phyloP scores from a whole-genome alignment of 805 yeast genomes.

The Spathaspora boniae region DNA sequence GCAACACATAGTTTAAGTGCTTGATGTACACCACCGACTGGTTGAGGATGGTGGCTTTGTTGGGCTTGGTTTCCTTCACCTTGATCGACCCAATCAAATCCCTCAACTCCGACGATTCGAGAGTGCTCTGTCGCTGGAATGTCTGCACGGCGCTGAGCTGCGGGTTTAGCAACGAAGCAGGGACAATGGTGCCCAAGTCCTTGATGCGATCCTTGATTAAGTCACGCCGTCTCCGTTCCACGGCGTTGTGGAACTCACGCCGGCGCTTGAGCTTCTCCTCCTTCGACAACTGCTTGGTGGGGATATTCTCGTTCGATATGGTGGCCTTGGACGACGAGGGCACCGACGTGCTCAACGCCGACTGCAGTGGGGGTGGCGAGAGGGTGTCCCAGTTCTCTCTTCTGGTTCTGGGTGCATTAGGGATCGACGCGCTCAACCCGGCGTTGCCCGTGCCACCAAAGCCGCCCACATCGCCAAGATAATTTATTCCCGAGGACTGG shows the following conservation, averaged over 20 bases:
- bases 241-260: constrained; percentile 90
- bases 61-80: constrained; percentile 69
- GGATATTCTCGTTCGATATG: constrained; percentile 12
- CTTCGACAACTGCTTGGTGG: constrained; percentile 42
- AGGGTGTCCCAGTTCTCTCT: constrained; percentile 14
- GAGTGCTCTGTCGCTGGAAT: constrained; percentile 30
- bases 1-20: constrained; percentile 59
- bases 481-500: constrained; percentile 6
- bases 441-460: constrained; percentile 3
- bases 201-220: constrained; percentile 84
- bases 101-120: constrained; percentile 29
- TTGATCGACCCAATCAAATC: constrained; percentile 38
- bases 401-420: constrained; percentile 4
- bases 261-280: constrained; percentile 75
- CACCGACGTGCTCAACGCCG: constrained; percentile 29
- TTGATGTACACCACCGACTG: constrained; percentile 77
- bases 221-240: constrained; percentile 88
- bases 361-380: constrained; percentile 22
- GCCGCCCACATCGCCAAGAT: neutral
- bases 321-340: constrained; percentile 15
- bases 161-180: constrained; percentile 62
- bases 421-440: constrained; percentile 9
- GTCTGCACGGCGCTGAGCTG: constrained; percentile 40
- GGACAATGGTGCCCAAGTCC: constrained; percentile 77
- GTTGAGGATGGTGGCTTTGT: constrained; percentile 73